phyloP scores from a whole-genome alignment of 1,284 basidiomycete species.

The Trametes versicolor region DNA sequence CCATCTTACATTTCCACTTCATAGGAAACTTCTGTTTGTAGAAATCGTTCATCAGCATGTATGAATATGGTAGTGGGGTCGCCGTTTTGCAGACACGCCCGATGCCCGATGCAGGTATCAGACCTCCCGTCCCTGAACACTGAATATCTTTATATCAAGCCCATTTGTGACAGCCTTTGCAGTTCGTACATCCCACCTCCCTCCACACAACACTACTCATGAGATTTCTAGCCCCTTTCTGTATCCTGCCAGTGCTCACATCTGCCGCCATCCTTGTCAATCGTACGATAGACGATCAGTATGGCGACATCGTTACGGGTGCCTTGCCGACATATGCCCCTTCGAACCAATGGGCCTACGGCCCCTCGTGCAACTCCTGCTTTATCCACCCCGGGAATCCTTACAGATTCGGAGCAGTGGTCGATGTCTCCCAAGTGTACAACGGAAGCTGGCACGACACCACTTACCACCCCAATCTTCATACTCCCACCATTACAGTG shows the following conservation, averaged over 20 bases:
- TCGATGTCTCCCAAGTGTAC: constrained; percentile 4
- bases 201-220: neutral
- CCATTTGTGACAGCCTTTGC: no score
- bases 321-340: constrained; percentile 13
- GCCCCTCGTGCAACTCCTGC: constrained; percentile 22
- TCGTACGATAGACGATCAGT: constrained; percentile 29
- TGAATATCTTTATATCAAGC: no score
- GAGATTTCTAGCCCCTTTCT: neutral
- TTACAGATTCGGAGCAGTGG: neutral
- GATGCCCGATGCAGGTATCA: no score
- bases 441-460: constrained; percentile 31
- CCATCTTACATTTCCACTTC: no score
- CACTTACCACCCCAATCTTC: constrained; percentile 8
- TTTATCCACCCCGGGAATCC: neutral
- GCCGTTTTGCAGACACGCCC: no score
- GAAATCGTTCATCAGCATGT: no score
- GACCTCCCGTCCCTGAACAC: no score
- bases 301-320: constrained; percentile 15
- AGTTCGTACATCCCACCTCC: neutral
- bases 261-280: constrained; percentile 8
- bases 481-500: constrained; percentile 1
- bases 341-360: constrained; percentile 14
- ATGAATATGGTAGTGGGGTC: no score
- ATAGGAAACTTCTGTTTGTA: no score
- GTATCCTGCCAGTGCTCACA: neutral